Evolutionary conservation across 1,284 basidiomycete genomes (phyloP), one percentile per base, ranked within the genome.

Genomic region (Athelia psychrophila): DNA sequence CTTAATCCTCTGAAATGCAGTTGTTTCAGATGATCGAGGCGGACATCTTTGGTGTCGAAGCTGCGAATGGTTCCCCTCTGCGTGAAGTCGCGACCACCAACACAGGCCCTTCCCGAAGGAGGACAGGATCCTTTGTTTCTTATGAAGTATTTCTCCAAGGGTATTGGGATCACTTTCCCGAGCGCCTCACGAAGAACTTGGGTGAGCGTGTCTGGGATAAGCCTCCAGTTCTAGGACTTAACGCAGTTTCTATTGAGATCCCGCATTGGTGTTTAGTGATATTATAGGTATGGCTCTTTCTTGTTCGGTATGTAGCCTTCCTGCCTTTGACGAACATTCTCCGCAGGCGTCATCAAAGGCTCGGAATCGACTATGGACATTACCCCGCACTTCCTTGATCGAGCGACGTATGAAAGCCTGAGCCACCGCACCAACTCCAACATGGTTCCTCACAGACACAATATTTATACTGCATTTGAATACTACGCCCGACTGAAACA

Each of bases 321-420:
- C 2, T 23, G 45, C 8, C 8, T 23, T 32, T 30, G 27, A 40
- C 55, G 30, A 44, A 47, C 27, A 24, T 16, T 44, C 38, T 5
- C 5, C 36, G n/a, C n/a, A 86, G 86, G 86, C 22, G 77, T 87
- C 2, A 85, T 90, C 60, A 80, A 82, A 59, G 87, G 88, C 1
- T 84, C 83, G 0, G 83, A 87, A 59, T 63, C 67, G 33, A 68
- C 83, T 0, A 55, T 81, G 16, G 52, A 55, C 0, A 61, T 56
- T 32, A 56, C 61, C 1, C 55, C 64, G 2, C 69, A 75, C 8
- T 75, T 67, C 58, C 66, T 89, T 2, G 72, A 77, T 46, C 61
- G 65, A 22, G 58, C 65, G 0, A 61, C 70, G 0, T 89, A 88
- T 60, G 60, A 69, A 30, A 57, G 60, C 23, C 71, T 85, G n/a